These are phyloP conservation scores for Mallotus nudiflorus DNA, from an alignment of 345 rosid genomes.

Conservation along the genomic window DNA sequence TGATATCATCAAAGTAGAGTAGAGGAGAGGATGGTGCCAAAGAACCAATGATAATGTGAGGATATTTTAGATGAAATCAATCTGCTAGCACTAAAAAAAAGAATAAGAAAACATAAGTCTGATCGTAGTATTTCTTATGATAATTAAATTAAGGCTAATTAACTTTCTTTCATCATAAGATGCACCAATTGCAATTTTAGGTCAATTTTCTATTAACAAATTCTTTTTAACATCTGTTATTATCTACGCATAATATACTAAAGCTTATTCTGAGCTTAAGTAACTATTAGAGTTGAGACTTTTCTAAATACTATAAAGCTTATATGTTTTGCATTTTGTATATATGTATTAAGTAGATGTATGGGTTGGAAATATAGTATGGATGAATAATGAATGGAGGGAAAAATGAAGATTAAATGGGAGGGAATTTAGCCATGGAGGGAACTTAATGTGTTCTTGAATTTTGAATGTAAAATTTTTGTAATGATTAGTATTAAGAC, in stretches of 20 bases:
- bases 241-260: slow-evolving; percentile 35
- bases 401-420: too few relatives aligned
- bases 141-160: background rate
- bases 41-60: slow-evolving; percentile 26
- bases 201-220: slow-evolving; percentile 25
- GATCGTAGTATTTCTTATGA: background rate
- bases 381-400: too few relatives aligned
- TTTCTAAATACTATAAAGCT: too few relatives aligned
- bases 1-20: slow-evolving; percentile 30
- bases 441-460: too few relatives aligned
- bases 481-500: too few relatives aligned
- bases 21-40: slow-evolving; percentile 36
- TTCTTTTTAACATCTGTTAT: slow-evolving; percentile 28
- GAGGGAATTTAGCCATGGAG: too few relatives aligned
- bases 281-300: too few relatives aligned
- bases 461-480: too few relatives aligned
- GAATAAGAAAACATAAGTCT: background rate
- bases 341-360: too few relatives aligned
- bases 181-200: slow-evolving; percentile 33
- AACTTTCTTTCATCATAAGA: slow-evolving; percentile 37
- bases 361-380: too few relatives aligned
- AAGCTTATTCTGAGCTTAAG: slow-evolving; percentile 34
- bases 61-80: slow-evolving; percentile 38
- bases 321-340: too few relatives aligned
- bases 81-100: slow-evolving; percentile 29